These are phyloP conservation scores for Neoboletus brunneissimus DNA, from an alignment of 768 basidiomycete species.

Conservation along the genomic window DNA sequence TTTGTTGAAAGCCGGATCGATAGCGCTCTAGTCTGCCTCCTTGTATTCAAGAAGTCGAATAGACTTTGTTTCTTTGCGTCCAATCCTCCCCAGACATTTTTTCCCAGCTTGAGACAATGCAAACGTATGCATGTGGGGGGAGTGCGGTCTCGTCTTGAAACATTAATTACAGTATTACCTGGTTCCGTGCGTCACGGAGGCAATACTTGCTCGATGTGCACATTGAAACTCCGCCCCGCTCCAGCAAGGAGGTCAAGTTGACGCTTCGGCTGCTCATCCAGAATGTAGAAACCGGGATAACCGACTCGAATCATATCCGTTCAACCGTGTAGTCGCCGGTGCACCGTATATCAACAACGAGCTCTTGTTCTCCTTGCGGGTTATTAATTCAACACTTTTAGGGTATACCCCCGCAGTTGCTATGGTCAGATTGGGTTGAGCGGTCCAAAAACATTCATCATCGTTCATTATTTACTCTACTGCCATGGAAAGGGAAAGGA, in stretches of 20 bases:
- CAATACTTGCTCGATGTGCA: not conserved
- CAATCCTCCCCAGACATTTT: not conserved
- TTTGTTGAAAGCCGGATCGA: not conserved
- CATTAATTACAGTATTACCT: not conserved
- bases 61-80: not conserved
- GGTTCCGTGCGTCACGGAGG: not conserved
- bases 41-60: not conserved
- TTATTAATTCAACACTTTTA: not conserved
- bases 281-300: not conserved
- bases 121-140: not conserved
- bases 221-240: not conserved
- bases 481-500: not conserved
- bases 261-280: not conserved
- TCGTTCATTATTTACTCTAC: not conserved
- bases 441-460: not conserved
- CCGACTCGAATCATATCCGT: not conserved
- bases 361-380: not conserved
- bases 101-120: not conserved
- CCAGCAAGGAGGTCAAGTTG: not conserved
- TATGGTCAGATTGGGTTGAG: not conserved
- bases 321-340: not conserved
- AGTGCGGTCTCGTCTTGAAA: not conserved
- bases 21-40: not conserved
- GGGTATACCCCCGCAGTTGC: not conserved
- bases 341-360: not conserved